A percentile compares a stretch with the other conserved stretches of the same genome.
Conservation (phyloP, 805 yeast genomes). For the Metschnikowia proteae region DNA sequence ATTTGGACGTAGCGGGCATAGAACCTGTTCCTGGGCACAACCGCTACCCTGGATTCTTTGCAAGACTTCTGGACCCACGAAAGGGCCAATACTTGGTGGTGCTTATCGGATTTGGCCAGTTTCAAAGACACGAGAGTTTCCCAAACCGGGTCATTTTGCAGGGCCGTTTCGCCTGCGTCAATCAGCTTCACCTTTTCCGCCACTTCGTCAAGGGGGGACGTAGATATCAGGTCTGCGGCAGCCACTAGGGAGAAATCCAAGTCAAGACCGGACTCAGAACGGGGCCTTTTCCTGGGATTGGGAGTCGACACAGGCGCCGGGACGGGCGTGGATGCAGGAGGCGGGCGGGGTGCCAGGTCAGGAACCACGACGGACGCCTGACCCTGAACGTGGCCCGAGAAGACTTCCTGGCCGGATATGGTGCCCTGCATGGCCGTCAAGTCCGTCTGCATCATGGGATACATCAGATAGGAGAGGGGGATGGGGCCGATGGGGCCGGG, state of each 20-base stretch:
- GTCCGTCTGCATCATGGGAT: conserved; percentile 1
- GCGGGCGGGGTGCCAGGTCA: background rate
- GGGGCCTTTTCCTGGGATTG: conserved; percentile 4
- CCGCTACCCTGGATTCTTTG: conserved; percentile 43
- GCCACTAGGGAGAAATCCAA: conserved; percentile 10
- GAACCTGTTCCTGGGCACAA: conserved; percentile 40
- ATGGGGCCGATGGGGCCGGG: background rate
- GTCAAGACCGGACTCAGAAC: conserved; percentile 8
- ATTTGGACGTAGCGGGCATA: conserved; percentile 40
- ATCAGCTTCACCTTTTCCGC: conserved; percentile 13
- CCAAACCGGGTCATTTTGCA: conserved; percentile 8
- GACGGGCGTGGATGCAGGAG: background rate
- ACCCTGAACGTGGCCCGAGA: background rate
- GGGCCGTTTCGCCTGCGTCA: conserved; percentile 6
- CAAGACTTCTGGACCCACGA: conserved; percentile 73
- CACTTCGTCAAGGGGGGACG: conserved; percentile 10
- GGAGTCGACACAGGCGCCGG: background rate
- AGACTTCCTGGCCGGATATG: conserved; percentile 3
- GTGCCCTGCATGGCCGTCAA: conserved; percentile 3
- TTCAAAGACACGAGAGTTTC: conserved; percentile 6
- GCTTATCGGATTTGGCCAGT: conserved; percentile 43
- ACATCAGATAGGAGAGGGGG: background rate
- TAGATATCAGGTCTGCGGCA: conserved; percentile 5
- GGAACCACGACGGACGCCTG: conserved; percentile 1
- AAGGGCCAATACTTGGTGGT: conserved; percentile 76